phyloP scores from a whole-genome alignment of 352 stramenopile species.

The Phytophthora pistaciae region DNA sequence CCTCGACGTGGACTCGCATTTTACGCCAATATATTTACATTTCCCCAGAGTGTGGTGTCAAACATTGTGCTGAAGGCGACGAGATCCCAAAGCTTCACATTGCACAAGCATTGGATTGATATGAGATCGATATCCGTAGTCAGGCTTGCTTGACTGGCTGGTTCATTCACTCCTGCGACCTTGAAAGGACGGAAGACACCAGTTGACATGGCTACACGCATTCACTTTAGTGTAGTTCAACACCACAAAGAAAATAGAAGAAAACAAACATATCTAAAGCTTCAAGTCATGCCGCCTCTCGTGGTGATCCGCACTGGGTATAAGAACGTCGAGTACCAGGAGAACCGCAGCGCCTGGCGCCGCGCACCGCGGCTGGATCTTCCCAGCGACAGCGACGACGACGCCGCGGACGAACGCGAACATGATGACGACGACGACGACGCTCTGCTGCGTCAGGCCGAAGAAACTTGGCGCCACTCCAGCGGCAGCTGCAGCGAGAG shows the following conservation, averaged over 20 bases:
- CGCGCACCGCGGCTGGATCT: conserved; percentile 6
- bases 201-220: too few relatives aligned
- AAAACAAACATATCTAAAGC: conserved; percentile 7
- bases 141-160: too few relatives aligned
- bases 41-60: not conserved
- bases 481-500: conserved; percentile 18
- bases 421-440: conserved; percentile 32
- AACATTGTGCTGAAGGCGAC: too few relatives aligned
- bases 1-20: conserved; percentile 2
- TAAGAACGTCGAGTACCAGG: conserved; percentile 75
- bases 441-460: conserved; percentile 24
- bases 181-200: too few relatives aligned
- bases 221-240: conserved; percentile 5
- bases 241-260: conserved; percentile 16
- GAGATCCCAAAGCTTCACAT: too few relatives aligned
- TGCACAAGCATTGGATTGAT: too few relatives aligned
- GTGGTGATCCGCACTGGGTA: conserved; percentile 73
- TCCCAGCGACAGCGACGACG: conserved; percentile 34
- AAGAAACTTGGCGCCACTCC: conserved; percentile 25
- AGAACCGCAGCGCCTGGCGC: conserved; percentile 35
- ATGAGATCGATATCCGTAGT: too few relatives aligned
- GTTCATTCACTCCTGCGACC: too few relatives aligned
- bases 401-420: conserved; percentile 29
- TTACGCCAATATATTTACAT: conserved; percentile 41
- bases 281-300: conserved; percentile 63